Conservation (phyloP, 176 grass and related monocot species). For the Avena eriantha region DNA sequence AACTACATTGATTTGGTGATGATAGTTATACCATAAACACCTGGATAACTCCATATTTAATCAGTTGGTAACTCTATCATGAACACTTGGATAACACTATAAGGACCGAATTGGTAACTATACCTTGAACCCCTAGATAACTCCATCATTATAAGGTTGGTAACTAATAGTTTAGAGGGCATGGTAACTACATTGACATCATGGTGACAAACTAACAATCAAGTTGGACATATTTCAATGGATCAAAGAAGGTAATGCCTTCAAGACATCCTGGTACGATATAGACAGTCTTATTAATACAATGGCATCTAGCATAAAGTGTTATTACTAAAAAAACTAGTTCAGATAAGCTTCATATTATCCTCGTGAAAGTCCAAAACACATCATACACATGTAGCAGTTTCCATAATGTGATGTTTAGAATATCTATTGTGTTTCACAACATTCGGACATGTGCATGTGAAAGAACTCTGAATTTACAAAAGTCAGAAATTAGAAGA, state of each 20-base stretch:
- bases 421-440: neutral
- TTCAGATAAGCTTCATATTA: neutral
- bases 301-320: slow-evolving; percentile 8
- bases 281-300: neutral
- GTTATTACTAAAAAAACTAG: slow-evolving; percentile 9
- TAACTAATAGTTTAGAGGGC: too few relatives aligned
- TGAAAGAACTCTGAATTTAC: neutral
- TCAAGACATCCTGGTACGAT: slow-evolving; percentile 55
- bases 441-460: neutral
- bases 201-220: too few relatives aligned
- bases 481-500: neutral
- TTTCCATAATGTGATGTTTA: neutral
- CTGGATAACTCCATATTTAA: too few relatives aligned
- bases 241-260: slow-evolving; percentile 23
- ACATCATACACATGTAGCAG: neutral
- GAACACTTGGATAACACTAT: too few relatives aligned
- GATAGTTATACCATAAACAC: too few relatives aligned
- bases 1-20: too few relatives aligned
- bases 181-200: too few relatives aligned
- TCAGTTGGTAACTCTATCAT: too few relatives aligned
- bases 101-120: too few relatives aligned
- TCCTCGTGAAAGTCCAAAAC: neutral
- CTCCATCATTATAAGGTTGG: too few relatives aligned
- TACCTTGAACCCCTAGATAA: too few relatives aligned
- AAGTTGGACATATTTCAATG: too few relatives aligned